Evolutionary conservation across 169 alveolate genomes (phyloP).

Genomic region (Eimeria falciformis): DNA sequence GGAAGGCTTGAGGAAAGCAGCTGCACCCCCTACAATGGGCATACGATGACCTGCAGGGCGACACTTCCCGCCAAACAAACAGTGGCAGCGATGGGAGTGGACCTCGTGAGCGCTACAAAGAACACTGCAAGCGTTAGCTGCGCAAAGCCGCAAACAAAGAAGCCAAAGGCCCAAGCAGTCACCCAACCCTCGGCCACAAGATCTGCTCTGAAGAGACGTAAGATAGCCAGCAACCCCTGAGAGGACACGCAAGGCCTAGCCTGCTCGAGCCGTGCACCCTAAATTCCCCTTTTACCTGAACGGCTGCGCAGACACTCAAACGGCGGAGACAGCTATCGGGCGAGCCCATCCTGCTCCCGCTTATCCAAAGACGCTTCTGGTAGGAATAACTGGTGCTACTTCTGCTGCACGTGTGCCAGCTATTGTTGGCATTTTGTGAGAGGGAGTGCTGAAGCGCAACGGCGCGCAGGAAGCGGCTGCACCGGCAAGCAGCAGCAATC

Average conservation of each 20-base stretch:
- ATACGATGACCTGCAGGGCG: neutral
- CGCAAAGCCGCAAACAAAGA: neutral
- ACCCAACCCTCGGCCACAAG: no score
- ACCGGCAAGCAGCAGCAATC: neutral
- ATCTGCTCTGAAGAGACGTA: no score
- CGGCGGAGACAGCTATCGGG: neutral
- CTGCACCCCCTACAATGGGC: neutral
- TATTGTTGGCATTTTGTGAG: neutral
- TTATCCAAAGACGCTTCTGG: neutral
- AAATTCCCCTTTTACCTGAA: neutral
- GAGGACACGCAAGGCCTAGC: no score
- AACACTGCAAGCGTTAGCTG: conserved; percentile 1
- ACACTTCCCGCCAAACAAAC: neutral
- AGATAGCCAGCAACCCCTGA: no score
- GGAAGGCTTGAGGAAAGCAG: no score
- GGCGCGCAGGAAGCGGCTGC: no score
- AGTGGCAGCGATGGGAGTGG: neutral
- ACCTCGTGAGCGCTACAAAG: neutral
- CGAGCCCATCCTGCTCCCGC: neutral
- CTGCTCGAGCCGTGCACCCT: no score
- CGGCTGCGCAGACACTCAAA: neutral
- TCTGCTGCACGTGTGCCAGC: no score
- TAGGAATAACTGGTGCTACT: no score
- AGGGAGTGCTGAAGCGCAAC: no score
- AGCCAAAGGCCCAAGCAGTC: neutral